Percentiles rank a stretch among this genome's conserved stretches.
These are phyloP conservation scores for Paramecium sexaurelia DNA, from an alignment of 73 alveolate genomes.

Conservation along the genomic window DNA sequence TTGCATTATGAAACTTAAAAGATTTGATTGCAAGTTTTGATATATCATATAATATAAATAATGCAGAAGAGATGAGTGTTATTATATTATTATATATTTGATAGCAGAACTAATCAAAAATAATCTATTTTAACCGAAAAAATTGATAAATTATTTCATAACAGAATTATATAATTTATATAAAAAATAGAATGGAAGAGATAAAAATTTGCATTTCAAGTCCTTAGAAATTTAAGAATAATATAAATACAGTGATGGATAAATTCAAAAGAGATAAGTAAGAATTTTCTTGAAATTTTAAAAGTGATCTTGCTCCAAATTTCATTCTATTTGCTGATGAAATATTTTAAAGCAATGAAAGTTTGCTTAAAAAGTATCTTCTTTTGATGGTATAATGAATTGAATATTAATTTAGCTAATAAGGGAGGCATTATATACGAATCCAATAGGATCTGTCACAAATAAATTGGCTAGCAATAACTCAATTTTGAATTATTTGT, in stretches of 20 bases:
- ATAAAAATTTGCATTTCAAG: not conserved
- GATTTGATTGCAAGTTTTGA: too few species aligned
- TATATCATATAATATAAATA: not conserved
- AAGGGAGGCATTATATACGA: not conserved
- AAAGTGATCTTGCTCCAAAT: not conserved
- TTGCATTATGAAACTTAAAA: too few species aligned
- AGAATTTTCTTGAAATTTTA: not conserved
- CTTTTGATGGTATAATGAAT: not conserved
- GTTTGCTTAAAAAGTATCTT: not conserved
- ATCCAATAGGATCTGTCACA: not conserved
- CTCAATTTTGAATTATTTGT: not conserved
- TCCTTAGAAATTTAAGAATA: not conserved
- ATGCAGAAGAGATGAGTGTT: conserved; percentile 17
- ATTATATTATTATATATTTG: not conserved
- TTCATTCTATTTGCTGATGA: not conserved
- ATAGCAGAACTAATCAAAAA: conserved; percentile 19
- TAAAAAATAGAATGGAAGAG: not conserved
- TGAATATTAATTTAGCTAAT: not conserved
- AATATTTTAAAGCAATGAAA: not conserved
- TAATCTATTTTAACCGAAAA: not conserved
- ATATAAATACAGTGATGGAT: not conserved
- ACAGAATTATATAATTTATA: not conserved
- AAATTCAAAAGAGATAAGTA: not conserved
- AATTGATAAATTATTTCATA: not conserved
- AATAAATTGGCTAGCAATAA: not conserved